phyloP scores from a whole-genome alignment of 2,329 filamentous ascomycete species.

The Botryosphaeria dothidea region DNA sequence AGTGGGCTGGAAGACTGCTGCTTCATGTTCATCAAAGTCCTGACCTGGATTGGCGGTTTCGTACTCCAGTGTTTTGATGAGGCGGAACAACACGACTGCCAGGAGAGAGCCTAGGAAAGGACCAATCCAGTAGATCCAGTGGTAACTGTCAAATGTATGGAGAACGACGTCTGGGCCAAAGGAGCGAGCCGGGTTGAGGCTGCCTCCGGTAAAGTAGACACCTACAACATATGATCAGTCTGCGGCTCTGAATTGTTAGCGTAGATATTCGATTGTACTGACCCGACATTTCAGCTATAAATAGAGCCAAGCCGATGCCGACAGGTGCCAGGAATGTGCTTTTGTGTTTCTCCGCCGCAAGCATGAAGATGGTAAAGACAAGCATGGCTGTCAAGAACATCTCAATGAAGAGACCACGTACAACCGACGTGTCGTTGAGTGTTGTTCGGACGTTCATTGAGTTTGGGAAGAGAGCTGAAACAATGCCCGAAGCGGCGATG shows the following conservation, averaged over 20 bases:
- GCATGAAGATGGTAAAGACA: slow-evolving; percentile 38
- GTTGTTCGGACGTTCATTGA: slow-evolving; percentile 36
- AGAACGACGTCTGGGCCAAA: slow-evolving; percentile 47
- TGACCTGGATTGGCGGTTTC: slow-evolving; percentile 44
- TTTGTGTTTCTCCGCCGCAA: slow-evolving; percentile 34
- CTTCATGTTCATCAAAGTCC: slow-evolving; percentile 35
- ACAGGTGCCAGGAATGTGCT: slow-evolving; percentile 28
- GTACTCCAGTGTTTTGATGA: slow-evolving; percentile 44
- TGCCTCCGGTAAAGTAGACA: slow-evolving; percentile 47
- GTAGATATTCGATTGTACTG: background rate
- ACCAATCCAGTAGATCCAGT: slow-evolving; percentile 53
- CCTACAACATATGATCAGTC: background rate
- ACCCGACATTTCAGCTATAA: slow-evolving; percentile 23
- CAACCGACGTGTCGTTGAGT: slow-evolving; percentile 32
- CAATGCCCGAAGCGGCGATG: slow-evolving; percentile 27
- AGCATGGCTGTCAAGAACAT: slow-evolving; percentile 42
- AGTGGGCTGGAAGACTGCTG: background rate
- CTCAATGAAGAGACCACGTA: slow-evolving; percentile 40
- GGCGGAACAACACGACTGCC: slow-evolving; percentile 40
- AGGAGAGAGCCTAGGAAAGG: slow-evolving; percentile 41
- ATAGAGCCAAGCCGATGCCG: slow-evolving; percentile 27
- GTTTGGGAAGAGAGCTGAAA: slow-evolving; percentile 31
- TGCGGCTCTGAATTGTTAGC: too few relatives aligned
- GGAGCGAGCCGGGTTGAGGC: slow-evolving; percentile 48
- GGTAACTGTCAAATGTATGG: slow-evolving; percentile 40